Evolutionary conservation across 2,329 filamentous ascomycete species (phyloP).

Genomic region (Stemphylium beticola): DNA sequence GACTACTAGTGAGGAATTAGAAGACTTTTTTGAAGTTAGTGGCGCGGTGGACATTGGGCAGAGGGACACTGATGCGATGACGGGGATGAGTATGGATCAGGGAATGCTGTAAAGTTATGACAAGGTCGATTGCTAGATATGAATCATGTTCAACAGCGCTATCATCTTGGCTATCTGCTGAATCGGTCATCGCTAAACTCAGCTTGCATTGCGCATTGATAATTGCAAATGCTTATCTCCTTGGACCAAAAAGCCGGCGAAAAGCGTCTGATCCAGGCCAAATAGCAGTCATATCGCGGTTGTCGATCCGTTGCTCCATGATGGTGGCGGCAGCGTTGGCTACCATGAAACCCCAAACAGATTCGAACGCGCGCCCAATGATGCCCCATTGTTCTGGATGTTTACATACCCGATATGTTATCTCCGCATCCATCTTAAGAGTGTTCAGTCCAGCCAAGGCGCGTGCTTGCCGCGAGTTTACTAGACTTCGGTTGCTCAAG

Average conservation of each 20-base stretch:
- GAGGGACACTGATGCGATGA: conserved; percentile 27
- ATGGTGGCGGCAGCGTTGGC: too few species aligned
- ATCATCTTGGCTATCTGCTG: too few species aligned
- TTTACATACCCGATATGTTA: not conserved
- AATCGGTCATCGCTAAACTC: too few species aligned
- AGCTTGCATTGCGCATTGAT: too few species aligned
- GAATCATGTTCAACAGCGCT: not conserved
- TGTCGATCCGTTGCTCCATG: too few species aligned
- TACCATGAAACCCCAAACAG: too few species aligned
- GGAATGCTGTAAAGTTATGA: conserved; percentile 10
- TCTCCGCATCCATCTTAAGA: not conserved
- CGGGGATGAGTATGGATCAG: conserved; percentile 15
- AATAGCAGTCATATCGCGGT: too few species aligned
- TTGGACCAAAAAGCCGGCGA: too few species aligned
- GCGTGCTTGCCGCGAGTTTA: conserved; percentile 2
- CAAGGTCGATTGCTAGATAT: not conserved
- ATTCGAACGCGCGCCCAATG: not conserved
- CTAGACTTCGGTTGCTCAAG: not conserved
- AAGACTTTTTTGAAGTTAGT: conserved; percentile 93
- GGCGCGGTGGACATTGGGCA: conserved; percentile 75
- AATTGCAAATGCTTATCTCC: too few species aligned
- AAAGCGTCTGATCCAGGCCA: too few species aligned
- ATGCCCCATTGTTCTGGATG: not conserved
- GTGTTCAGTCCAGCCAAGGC: not conserved
- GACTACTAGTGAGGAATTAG: conserved; percentile 92